phyloP scores from a whole-genome alignment of 805 yeast species.

The Metschnikowia rubicola region DNA sequence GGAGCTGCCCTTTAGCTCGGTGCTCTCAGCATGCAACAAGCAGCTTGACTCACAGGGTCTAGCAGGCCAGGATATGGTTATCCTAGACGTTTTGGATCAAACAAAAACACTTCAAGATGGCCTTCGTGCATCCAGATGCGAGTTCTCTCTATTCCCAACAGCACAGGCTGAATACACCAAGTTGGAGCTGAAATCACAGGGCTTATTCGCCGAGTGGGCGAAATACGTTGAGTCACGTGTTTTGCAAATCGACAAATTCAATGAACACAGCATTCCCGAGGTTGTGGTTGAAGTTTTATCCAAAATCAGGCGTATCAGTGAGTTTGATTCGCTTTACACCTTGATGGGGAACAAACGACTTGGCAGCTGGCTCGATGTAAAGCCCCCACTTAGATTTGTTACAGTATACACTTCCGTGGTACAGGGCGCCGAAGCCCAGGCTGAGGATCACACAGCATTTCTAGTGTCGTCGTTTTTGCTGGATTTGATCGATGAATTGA shows the following conservation, averaged over 20 bases:
- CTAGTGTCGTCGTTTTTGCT: conserved; percentile 65
- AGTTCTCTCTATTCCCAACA: conserved; percentile 9
- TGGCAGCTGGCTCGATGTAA: conserved; percentile 66
- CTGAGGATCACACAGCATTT: conserved; percentile 21
- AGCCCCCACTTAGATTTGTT: conserved; percentile 50
- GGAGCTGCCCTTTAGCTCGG: conserved; percentile 11
- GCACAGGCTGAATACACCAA: conserved; percentile 15
- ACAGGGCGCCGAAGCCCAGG: conserved; percentile 29
- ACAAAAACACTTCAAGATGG: conserved; percentile 22
- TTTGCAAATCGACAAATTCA: conserved; percentile 47
- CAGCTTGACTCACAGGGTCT: conserved; percentile 11
- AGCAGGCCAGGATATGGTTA: conserved; percentile 24
- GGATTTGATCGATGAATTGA: conserved; percentile 74
- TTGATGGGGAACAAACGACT: conserved; percentile 52
- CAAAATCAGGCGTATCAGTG: conserved; percentile 60
- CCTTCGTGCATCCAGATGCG: conserved; percentile 14
- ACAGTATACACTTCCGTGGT: conserved; percentile 47
- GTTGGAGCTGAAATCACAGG: conserved; percentile 23
- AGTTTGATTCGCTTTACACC: conserved; percentile 49
- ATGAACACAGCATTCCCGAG: conserved; percentile 69
- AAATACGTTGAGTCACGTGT: conserved; percentile 53
- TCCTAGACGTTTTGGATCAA: conserved; percentile 47
- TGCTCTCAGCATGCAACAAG: conserved; percentile 8
- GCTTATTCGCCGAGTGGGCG: conserved; percentile 55
- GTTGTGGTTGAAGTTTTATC: conserved; percentile 71